phyloP scores from a whole-genome alignment of 805 yeast species.

The Torulaspora delbrueckii region DNA sequence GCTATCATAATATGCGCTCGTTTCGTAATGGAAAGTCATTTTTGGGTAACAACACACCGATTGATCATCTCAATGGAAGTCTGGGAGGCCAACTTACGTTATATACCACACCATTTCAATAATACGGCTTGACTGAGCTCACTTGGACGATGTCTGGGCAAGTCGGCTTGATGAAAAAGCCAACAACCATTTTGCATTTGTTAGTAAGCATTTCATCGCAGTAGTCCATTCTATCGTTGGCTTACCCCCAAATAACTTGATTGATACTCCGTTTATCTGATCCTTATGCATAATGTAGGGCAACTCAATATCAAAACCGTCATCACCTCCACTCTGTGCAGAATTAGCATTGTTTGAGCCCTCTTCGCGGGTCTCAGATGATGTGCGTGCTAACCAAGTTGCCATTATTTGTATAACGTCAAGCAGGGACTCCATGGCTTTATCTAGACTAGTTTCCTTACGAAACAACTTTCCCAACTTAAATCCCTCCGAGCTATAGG shows the following conservation, averaged over 20 bases:
- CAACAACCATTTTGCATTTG: slow-evolving; percentile 79
- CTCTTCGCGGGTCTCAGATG: slow-evolving; percentile 33
- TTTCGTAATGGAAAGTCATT: no score
- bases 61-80: no score
- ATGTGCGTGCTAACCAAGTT: slow-evolving; percentile 19
- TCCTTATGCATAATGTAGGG: slow-evolving; percentile 73
- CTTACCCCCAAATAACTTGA: slow-evolving; percentile 57
- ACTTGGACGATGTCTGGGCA: slow-evolving; percentile 3
- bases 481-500: slow-evolving; percentile 65
- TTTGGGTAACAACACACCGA: no score
- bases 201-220: slow-evolving; percentile 76
- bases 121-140: neutral
- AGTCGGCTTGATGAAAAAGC: slow-evolving; percentile 59
- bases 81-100: no score
- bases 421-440: slow-evolving; percentile 72
- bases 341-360: slow-evolving; percentile 33
- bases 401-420: slow-evolving; percentile 34
- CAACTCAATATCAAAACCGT: slow-evolving; percentile 38
- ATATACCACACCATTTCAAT: no score
- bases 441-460: slow-evolving; percentile 72
- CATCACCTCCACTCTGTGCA: slow-evolving; percentile 4
- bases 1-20: no score
- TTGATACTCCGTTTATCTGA: slow-evolving; percentile 69
- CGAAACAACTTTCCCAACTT: slow-evolving; percentile 58
- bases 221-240: slow-evolving; percentile 83